These are phyloP conservation scores for Erysiphe pulchra DNA, from an alignment of 2,329 filamentous ascomycete species.

Conservation along the genomic window DNA sequence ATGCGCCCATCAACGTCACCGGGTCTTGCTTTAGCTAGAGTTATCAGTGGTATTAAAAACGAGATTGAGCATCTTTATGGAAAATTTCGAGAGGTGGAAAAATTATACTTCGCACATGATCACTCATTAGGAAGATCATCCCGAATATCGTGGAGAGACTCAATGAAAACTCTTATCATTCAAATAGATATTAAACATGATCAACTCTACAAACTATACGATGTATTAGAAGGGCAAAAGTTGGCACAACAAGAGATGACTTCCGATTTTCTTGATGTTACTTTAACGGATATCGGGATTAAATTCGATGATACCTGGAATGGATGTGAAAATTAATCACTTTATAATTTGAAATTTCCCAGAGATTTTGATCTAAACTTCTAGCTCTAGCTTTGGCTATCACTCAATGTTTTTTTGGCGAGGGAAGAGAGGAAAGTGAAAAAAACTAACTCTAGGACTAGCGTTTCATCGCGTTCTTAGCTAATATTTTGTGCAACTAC, in stretches of 20 bases:
- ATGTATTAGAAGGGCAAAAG: constrained; percentile 23
- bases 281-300: background rate
- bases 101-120: constrained; percentile 39
- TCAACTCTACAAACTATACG: constrained; percentile 61
- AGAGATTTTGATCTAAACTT: too few relatives aligned
- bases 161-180: constrained; percentile 33
- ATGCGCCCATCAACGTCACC: constrained; percentile 21
- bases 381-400: too few relatives aligned
- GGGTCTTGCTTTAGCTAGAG: constrained; percentile 13
- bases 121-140: constrained; percentile 37
- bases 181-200: constrained; percentile 48
- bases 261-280: background rate
- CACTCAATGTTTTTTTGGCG: too few relatives aligned
- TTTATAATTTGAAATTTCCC: background rate
- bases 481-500: too few relatives aligned
- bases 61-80: constrained; percentile 55
- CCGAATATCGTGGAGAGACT: constrained; percentile 31
- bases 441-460: too few relatives aligned
- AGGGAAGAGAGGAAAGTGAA: too few relatives aligned
- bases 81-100: constrained; percentile 34
- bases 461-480: too few relatives aligned
- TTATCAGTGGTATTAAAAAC: constrained; percentile 60
- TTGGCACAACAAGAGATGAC: constrained; percentile 2
- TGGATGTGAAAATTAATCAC: background rate
- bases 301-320: background rate